Evolutionary conservation across 768 basidiomycete genomes (phyloP).

Genomic region (Crassisporium funariophilum): DNA sequence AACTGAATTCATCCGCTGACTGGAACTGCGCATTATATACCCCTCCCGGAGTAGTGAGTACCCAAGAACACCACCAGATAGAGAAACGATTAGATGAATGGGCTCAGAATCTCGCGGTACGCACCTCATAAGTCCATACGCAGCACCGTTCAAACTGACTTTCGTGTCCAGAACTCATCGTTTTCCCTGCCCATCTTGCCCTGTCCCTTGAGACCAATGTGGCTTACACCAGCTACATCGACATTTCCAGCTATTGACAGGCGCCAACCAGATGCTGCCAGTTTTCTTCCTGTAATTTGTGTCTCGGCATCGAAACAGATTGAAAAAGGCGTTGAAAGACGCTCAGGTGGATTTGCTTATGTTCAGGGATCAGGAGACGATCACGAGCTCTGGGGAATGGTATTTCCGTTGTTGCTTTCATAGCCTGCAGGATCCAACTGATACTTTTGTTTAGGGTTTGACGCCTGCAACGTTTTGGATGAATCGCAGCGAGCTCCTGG

Average conservation of each 20-base stretch:
- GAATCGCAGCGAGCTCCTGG: constrained; percentile 51
- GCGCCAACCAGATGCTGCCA: constrained; percentile 16
- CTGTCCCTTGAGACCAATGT: constrained; percentile 79
- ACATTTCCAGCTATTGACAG: constrained; percentile 43
- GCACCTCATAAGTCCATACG: constrained; percentile 12
- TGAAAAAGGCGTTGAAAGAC: constrained; percentile 58
- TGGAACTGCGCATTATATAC: constrained; percentile 73
- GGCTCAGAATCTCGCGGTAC: constrained; percentile 69
- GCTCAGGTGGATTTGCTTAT: constrained; percentile 75
- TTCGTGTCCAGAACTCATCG: constrained; percentile 58
- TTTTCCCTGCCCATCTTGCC: constrained; percentile 63
- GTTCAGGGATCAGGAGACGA: constrained; percentile 96
- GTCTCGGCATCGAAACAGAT: constrained; percentile 82
- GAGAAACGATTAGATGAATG: constrained; percentile 63
- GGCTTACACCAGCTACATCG: constrained; percentile 77
- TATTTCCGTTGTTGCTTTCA: constrained; percentile 26
- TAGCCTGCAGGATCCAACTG: not conserved
- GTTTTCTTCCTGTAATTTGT: constrained; percentile 72
- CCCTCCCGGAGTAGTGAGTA: constrained; percentile 66
- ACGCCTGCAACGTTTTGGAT: constrained; percentile 76
- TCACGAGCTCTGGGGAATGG: constrained; percentile 88
- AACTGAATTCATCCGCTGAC: constrained; percentile 4
- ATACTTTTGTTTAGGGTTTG: constrained; percentile 55
- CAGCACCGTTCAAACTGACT: not conserved
- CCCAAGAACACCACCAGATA: constrained; percentile 83